Percentiles rank a stretch among this genome's conserved stretches.
Evolutionary conservation across 2,329 filamentous ascomycete species (phyloP).

Genomic region (Penicillium sclerotiorum): DNA sequence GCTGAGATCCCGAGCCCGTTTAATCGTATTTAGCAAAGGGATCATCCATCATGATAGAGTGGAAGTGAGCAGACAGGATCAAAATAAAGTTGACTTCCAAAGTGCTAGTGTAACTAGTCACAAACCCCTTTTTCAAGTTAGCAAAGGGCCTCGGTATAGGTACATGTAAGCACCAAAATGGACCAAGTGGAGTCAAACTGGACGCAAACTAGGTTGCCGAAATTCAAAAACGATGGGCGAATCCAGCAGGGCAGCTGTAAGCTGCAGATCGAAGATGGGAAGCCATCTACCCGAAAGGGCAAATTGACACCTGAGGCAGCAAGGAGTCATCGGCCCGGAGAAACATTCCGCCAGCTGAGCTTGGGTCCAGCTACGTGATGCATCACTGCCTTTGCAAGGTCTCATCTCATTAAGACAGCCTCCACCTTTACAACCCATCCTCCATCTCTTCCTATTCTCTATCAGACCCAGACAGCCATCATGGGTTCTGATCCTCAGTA

Average conservation of each 20-base stretch:
- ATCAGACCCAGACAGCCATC: conserved; percentile 39
- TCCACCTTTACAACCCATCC: conserved; percentile 8
- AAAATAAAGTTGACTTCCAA: too few relatives aligned
- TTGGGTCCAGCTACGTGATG: conserved; percentile 25
- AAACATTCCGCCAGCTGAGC: conserved; percentile 41
- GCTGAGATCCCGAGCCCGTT: too few relatives aligned
- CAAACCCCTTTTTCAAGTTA: too few relatives aligned
- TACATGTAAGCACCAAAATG: neutral
- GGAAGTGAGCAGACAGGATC: too few relatives aligned
- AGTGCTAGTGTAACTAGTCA: too few relatives aligned
- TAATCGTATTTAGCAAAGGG: too few relatives aligned
- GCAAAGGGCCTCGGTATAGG: too few relatives aligned
- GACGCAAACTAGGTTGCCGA: too few relatives aligned
- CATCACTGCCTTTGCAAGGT: conserved; percentile 9
- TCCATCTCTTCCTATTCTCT: conserved; percentile 3
- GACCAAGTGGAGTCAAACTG: neutral
- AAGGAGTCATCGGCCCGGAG: conserved; percentile 25
- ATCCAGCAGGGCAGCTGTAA: neutral
- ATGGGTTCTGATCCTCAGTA: conserved; percentile 67
- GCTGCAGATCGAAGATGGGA: too few relatives aligned
- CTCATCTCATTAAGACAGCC: conserved; percentile 24
- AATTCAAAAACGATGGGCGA: too few relatives aligned
- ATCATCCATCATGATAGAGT: too few relatives aligned
- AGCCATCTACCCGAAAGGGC: neutral
- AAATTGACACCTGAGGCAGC: neutral